Percentiles rank a stretch among this genome's conserved stretches.
Conservation (phyloP, 805 yeast species). For the Candida golubevii region DNA sequence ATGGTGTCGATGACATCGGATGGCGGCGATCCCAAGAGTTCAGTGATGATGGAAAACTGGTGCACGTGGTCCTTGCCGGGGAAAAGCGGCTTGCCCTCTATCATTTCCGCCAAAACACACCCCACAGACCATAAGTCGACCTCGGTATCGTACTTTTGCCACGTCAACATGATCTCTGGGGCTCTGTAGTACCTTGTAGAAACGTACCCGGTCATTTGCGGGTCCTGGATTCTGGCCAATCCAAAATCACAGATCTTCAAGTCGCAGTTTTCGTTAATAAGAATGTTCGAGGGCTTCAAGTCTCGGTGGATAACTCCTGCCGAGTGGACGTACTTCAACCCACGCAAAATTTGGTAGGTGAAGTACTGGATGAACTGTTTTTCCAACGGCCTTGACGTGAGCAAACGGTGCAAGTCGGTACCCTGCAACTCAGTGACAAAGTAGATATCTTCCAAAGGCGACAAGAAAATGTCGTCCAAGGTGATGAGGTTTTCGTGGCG, state of each 20-base stretch:
- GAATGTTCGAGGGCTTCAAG: slow-evolving; percentile 77
- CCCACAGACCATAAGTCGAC: slow-evolving; percentile 99
- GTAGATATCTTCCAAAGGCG: slow-evolving; percentile 92
- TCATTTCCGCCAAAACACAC: slow-evolving; percentile 96
- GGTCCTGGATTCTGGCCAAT: slow-evolving; percentile 93
- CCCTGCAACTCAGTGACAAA: slow-evolving; percentile 97
- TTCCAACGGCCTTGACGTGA: slow-evolving; percentile 91
- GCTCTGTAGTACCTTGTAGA: slow-evolving; percentile 95
- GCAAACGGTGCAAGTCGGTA: slow-evolving; percentile 86
- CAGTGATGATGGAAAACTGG: slow-evolving; percentile 95
- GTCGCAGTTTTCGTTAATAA: slow-evolving; percentile 87
- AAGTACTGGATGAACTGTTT: slow-evolving; percentile 96
- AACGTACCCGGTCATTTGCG: slow-evolving; percentile 98
- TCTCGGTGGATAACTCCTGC: slow-evolving; percentile 92
- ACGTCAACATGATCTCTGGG: slow-evolving; percentile 96
- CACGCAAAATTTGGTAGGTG: slow-evolving; percentile 88
- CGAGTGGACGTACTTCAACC: slow-evolving; percentile 83
- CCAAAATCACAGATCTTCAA: slow-evolving; percentile 92
- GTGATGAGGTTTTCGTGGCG: slow-evolving; percentile 94
- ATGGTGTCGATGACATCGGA: slow-evolving; percentile 93
- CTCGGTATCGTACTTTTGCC: slow-evolving; percentile 97
- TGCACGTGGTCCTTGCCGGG: slow-evolving; percentile 99
- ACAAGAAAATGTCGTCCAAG: slow-evolving; percentile 29
- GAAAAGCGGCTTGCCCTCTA: slow-evolving; percentile 92
- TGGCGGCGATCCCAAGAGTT: slow-evolving; percentile 93